Percentiles rank a stretch among this genome's conserved stretches.
Conservation (phyloP, 768 basidiomycete species). For the Suillus paluster region DNA sequence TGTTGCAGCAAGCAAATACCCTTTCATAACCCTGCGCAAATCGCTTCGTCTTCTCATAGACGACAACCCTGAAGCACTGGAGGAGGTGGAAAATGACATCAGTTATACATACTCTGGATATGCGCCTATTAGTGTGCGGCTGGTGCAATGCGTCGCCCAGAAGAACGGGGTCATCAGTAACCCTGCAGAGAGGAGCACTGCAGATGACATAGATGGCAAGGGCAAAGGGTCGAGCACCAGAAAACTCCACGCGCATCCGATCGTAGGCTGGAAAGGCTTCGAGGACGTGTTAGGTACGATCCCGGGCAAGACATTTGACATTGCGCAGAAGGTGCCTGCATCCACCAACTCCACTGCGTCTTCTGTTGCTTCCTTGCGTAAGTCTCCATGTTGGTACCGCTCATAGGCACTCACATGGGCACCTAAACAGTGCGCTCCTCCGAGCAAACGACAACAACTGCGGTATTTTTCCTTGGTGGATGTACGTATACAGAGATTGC, state of each 20-base stretch:
- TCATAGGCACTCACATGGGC: not conserved
- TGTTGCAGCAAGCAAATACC: constrained; percentile 58
- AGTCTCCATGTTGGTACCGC: constrained; percentile 24
- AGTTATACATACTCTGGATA: constrained; percentile 97
- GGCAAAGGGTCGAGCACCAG: constrained; percentile 42
- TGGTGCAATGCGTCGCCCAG: constrained; percentile 92
- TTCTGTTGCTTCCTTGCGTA: constrained; percentile 38
- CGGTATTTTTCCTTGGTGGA: constrained; percentile 96
- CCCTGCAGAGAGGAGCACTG: constrained; percentile 60
- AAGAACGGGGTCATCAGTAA: constrained; percentile 89
- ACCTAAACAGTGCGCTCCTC: constrained; percentile 46
- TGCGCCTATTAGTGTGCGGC: constrained; percentile 88
- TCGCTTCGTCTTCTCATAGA: constrained; percentile 92
- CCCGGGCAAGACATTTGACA: constrained; percentile 87
- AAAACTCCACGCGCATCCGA: constrained; percentile 84
- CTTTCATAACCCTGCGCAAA: constrained; percentile 77
- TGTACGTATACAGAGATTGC: constrained; percentile 98
- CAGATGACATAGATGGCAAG: constrained; percentile 42
- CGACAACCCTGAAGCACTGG: constrained; percentile 73
- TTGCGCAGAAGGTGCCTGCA: constrained; percentile 51
- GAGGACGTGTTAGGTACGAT: constrained; percentile 86
- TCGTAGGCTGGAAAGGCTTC: constrained; percentile 97
- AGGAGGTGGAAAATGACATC: constrained; percentile 91
- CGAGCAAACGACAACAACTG: constrained; percentile 77
- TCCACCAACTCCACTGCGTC: constrained; percentile 30